Conservation (phyloP, 306 rosid genomes). For the Boehmeria nivea region DNA sequence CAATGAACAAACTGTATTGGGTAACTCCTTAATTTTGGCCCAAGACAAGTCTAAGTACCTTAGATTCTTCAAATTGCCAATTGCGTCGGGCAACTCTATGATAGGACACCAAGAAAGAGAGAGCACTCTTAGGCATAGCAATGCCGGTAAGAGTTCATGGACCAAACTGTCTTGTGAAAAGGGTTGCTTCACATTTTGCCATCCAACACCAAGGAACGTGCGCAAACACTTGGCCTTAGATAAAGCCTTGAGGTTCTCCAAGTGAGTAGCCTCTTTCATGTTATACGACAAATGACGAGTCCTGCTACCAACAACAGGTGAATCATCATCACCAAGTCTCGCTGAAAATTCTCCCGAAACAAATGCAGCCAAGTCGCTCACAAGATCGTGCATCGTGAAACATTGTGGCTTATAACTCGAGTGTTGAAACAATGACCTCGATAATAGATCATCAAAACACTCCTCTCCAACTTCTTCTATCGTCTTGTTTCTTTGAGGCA, state of each 20-base stretch:
- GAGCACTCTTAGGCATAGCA: background rate
- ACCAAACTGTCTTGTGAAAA: background rate
- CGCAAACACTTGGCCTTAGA: background rate
- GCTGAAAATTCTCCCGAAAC: background rate
- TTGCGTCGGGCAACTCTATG: background rate
- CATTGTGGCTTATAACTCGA: background rate
- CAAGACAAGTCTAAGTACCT: background rate
- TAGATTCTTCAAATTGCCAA: background rate
- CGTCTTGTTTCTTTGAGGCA: background rate
- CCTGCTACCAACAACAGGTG: background rate
- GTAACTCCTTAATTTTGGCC: background rate
- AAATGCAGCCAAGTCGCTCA: conserved; percentile 23
- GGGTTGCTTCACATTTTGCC: background rate
- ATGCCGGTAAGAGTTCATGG: background rate
- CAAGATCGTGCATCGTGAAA: conserved; percentile 30
- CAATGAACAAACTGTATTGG: background rate
- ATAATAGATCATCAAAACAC: conserved; percentile 8
- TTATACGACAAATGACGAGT: background rate
- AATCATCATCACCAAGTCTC: background rate
- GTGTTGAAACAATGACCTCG: conserved; percentile 21
- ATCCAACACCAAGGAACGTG: background rate
- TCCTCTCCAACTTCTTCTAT: conserved; percentile 20
- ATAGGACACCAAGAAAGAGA: background rate
- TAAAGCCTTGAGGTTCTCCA: background rate
- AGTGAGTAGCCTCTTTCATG: background rate